Evolutionary conservation across 805 yeast species (phyloP), one percentile per base, ranked within the genome.

Genomic region (Ogataea zsoltii): DNA sequence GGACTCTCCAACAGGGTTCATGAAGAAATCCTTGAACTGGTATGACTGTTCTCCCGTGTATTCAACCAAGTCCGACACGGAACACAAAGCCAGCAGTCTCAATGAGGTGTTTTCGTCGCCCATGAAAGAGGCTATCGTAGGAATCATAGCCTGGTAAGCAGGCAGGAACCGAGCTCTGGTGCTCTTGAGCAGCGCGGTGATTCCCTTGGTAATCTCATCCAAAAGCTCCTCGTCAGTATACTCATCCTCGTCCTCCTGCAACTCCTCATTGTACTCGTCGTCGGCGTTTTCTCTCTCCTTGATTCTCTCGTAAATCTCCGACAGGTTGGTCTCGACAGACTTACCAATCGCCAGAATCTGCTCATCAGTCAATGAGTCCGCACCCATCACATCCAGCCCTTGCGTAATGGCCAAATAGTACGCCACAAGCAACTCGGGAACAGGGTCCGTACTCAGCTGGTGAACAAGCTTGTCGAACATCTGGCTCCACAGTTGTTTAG

Each of bases 221-320:
- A 90, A 68, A 37, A 94, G 70, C 60, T 91, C 97, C 61, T 90
- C 97, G 63, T 94, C 98, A 1, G 94, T 83, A 55, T 75, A 80
- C 57, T 86, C 96, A 47, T 82, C 89, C 45, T 91, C 97, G 45
- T 84, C 90, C 44, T 81, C 87, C 47, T 85, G 96, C 5, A 83
- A 72, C 36, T 88, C 97, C 67, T 89, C 97, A 48, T 85, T 85
- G 63, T 84, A 90, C 57, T 88, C 96, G 61, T 88, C 96, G 52
- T 86, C 94, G 34, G 77, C 84, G 48, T 72, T 74, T 43, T 88
- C 90, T 51, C 95, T 83, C 29, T 74, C 77, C 58, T 79, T 81
- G 44, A 88, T 81, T 55, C 96, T 79, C 46, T 77, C 82, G 58
- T 78, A 80, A 32, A 84, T 79, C 49, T 86, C 96, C 10, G 74